Percentiles rank a stretch among this genome's conserved stretches.
phyloP scores from a whole-genome alignment of 2,329 filamentous ascomycete genomes.

The Aspergillus jensenii region DNA sequence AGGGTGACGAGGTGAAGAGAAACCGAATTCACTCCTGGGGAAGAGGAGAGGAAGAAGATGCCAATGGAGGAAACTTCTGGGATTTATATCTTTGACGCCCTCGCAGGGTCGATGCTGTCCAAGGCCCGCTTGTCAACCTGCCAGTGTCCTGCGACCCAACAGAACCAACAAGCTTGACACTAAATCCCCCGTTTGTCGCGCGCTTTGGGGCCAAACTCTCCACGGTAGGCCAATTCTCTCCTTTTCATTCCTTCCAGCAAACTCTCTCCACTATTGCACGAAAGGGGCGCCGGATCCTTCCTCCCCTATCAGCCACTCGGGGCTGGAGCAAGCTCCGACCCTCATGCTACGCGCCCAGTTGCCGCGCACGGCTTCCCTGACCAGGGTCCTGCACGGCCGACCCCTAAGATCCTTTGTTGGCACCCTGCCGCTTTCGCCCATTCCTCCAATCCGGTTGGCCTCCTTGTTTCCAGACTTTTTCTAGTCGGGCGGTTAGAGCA shows the following conservation, averaged over 20 bases:
- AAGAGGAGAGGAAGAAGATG: neutral
- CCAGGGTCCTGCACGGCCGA: constrained; percentile 3
- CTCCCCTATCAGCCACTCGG: constrained; percentile 10
- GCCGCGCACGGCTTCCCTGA: constrained; percentile 17
- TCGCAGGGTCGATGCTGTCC: neutral
- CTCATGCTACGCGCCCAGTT: constrained; percentile 19
- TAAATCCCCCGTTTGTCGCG: constrained; percentile 20
- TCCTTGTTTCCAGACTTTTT: constrained; percentile 11
- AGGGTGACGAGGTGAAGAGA: neutral
- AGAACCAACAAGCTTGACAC: constrained; percentile 7
- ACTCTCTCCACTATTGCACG: neutral
- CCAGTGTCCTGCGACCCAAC: neutral
- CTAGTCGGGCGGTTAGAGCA: constrained; percentile 8
- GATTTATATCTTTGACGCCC: neutral
- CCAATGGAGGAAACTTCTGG: neutral
- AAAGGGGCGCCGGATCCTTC: constrained; percentile 1
- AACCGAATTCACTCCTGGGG: constrained; percentile 1
- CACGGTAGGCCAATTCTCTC: neutral
- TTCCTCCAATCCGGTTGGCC: constrained; percentile 6
- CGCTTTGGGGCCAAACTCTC: constrained; percentile 17
- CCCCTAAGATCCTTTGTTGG: constrained; percentile 2
- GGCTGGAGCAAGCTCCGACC: neutral
- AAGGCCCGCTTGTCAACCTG: neutral
- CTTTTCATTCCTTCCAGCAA: neutral
- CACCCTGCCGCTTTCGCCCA: neutral